Base-by-base conservation (phyloP, 768 basidiomycete genomes). In the Ephemerocybe angulata region DNA sequence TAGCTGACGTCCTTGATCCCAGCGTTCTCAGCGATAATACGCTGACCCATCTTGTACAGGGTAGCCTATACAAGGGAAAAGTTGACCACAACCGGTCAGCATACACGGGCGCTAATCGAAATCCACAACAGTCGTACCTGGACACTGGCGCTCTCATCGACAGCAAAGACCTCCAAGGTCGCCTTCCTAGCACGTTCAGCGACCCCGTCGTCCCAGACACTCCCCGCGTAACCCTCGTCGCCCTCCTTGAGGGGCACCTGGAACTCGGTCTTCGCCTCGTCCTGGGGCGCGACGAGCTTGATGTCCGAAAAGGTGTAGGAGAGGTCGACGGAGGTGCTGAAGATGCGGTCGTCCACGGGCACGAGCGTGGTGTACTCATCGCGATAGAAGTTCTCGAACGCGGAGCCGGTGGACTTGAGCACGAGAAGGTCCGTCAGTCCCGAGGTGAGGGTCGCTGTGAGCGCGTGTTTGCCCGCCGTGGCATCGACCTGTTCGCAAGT, bases 281-380 rank as follows among this genome's bases (percentile, higher is more conserved):
- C 86, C 2, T 61, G 68, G 0, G 84, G 83, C 2, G 77, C 43
- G 3, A 67, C 52, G 33, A 90, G 70, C 2, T 62, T 48, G 30
- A 88, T 63, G 0, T 78, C 72, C 1, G 69, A 50, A 65, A 92
- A 90, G 1, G 72, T 79, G 69, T 93, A 95, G 1, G 72, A 67
- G 22, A 93, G 75, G 58, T 96, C 89, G 53, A 98, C 75, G 4
- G 90, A 82, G 2, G 96, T 98, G 17, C 88, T 90, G 72, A 98
- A 87, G 63, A 98, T 87, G 8, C 96, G 82, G 60, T 98, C 96
- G 61, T 85, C 70, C 41, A 96, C 94, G 59, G 89, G 85, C 13
- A 68, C 74, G 21, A 96, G 81, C 1, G 91, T 94, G n/a, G 94
- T 94, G 70, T 85, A 91, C 63, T 93, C 90, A 69, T 96, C 93